Conservation (phyloP, 768 basidiomycete genomes). For the Mycena capillaripes region DNA sequence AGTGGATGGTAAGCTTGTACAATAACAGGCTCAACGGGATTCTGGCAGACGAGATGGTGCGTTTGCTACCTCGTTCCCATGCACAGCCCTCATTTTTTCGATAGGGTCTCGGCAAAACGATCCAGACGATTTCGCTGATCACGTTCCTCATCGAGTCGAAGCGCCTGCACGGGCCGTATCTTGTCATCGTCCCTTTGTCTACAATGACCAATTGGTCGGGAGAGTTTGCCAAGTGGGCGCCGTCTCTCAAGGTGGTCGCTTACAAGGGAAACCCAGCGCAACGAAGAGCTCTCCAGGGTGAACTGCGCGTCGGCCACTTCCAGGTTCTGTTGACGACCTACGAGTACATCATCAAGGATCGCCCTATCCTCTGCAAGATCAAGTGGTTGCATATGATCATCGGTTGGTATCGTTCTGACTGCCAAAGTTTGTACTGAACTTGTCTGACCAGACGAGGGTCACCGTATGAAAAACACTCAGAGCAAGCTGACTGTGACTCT, state of each 20-base stretch:
- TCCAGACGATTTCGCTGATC: conserved; percentile 95
- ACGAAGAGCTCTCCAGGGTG: conserved; percentile 82
- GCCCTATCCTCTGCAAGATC: conserved; percentile 89
- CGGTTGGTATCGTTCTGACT: conserved; percentile 57
- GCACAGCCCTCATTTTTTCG: conserved; percentile 28
- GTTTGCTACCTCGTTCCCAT: conserved; percentile 8
- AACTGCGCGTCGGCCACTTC: conserved; percentile 86
- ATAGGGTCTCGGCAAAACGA: conserved; percentile 95
- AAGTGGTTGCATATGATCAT: conserved; percentile 99
- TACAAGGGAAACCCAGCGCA: conserved; percentile 94
- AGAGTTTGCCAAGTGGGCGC: conserved; percentile 98
- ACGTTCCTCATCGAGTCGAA: conserved; percentile 94
- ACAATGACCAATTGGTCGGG: conserved; percentile 98
- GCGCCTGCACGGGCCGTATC: conserved; percentile 92
- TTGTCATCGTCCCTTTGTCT: conserved; percentile 95
- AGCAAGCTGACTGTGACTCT: conserved; percentile 90
- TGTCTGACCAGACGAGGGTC: conserved; percentile 83
- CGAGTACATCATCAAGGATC: conserved; percentile 98
- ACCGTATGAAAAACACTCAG: conserved; percentile 98
- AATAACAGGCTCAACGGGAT: conserved; percentile 97
- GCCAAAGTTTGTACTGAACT: not conserved
- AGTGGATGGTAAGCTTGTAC: conserved; percentile 99
- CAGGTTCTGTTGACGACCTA: conserved; percentile 96
- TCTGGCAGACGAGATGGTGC: conserved; percentile 93
- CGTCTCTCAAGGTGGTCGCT: conserved; percentile 80